phyloP scores from a whole-genome alignment of 1,139 yeast species.

The Zygosaccharomyces pseudobailii region DNA sequence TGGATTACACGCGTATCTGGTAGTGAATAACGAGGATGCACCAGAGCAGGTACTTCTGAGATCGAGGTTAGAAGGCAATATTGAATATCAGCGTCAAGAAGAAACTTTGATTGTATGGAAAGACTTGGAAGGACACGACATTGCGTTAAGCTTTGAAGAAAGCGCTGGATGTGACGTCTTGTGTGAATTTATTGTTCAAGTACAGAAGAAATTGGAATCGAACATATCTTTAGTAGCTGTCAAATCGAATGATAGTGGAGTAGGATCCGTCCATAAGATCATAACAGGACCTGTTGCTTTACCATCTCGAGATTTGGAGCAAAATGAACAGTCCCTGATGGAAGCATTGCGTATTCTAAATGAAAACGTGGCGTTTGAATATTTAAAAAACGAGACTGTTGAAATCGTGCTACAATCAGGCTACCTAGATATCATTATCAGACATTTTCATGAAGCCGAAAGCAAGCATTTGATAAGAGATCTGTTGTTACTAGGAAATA shows the following conservation, averaged over 20 bases:
- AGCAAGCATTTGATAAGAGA: conserved; percentile 43
- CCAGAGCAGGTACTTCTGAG: conserved; percentile 56
- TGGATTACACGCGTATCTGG: conserved; percentile 44
- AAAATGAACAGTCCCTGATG: conserved; percentile 43
- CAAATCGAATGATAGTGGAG: conserved; percentile 45
- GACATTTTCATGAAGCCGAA: conserved; percentile 56
- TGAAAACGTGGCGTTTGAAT: conserved; percentile 55
- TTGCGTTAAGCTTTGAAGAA: conserved; percentile 90
- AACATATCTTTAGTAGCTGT: conserved; percentile 72
- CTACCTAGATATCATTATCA: conserved; percentile 51
- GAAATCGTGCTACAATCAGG: conserved; percentile 46
- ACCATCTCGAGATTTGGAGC: conserved; percentile 53
- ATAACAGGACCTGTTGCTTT: conserved; percentile 74
- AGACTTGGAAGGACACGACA: conserved; percentile 68
- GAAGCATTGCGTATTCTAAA: conserved; percentile 48
- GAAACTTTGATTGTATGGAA: conserved; percentile 96
- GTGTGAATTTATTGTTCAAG: conserved; percentile 72
- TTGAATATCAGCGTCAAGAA: conserved; percentile 89
- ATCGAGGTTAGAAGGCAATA: conserved; percentile 64
- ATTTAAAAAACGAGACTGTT: conserved; percentile 49
- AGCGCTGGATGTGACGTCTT: conserved; percentile 81
- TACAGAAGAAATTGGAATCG: conserved; percentile 61
- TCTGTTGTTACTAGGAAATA: conserved; percentile 64
- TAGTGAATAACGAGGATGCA: conserved; percentile 70
- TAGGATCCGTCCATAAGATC: conserved; percentile 53